Evolutionary conservation across 805 yeast species (phyloP).

Genomic region (Candida nitratophila): DNA sequence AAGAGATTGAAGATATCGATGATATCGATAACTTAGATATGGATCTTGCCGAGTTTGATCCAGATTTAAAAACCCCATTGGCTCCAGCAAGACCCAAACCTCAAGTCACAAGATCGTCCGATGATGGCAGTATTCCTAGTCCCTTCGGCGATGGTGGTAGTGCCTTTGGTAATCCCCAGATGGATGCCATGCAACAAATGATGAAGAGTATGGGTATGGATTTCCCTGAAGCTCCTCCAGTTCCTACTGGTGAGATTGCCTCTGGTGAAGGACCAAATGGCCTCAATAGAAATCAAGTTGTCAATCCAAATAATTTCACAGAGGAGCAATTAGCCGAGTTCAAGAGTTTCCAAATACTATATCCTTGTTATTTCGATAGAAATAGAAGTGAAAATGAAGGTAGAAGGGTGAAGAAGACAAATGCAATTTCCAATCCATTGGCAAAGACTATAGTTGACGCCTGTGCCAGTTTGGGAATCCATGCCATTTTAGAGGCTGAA

Average conservation of each 20-base stretch:
- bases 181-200: constrained; percentile 9
- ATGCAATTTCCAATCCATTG: constrained; percentile 80
- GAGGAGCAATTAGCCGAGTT: constrained; percentile 59
- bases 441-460: constrained; percentile 83
- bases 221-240: constrained; percentile 14
- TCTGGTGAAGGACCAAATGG: constrained; percentile 4
- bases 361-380: constrained; percentile 89
- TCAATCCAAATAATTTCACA: constrained; percentile 24
- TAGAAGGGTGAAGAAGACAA: constrained; percentile 62
- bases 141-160: constrained; percentile 17
- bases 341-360: constrained; percentile 63
- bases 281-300: constrained; percentile 5
- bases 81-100: constrained; percentile 63
- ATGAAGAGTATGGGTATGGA: constrained; percentile 19
- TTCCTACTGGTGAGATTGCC: constrained; percentile 6
- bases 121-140: constrained; percentile 28
- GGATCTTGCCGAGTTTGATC: constrained; percentile 91
- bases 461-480: constrained; percentile 22
- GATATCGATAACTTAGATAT: constrained; percentile 88
- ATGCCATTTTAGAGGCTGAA: constrained; percentile 59
- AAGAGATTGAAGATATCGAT: constrained; percentile 70
- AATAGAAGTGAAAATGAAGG: constrained; percentile 74
- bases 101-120: constrained; percentile 55
- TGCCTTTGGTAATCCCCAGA: constrained; percentile 3
- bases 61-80: constrained; percentile 54